Base-by-base conservation (phyloP, 164 flowering plant genomes). In the Vitis cinerea region DNA sequence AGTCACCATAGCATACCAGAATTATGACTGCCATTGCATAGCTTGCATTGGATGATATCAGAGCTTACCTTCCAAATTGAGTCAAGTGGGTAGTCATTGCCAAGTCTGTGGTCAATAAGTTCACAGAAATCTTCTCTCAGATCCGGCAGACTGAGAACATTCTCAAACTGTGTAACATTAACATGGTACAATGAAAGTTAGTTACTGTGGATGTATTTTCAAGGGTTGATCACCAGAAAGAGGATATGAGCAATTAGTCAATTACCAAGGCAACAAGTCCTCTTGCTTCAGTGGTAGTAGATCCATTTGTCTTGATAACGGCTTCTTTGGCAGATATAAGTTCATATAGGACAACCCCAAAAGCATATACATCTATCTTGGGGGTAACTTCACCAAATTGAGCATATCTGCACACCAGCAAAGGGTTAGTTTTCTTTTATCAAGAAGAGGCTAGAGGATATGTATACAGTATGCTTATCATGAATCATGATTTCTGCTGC, bases 361-460 rank as follows among this genome's bases (percentile, higher is more conserved):
- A 94, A 63, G 98, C 98, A 80, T 81, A 93, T 14, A 94, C 97
- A 81, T 94, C 98, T 53, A 88, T 73, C 77, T 90, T 94, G n/a
- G 98, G 85, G 49, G 97, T 86, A 61, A 90, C 90, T 66, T 86
- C 93, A 50, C 98, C 97, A 71, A 81, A 89, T 64, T 83, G 91
- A 56, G 97, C 97, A 80, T 93, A 93, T 74, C 98, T 93, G 79
- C 75, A 81, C 50, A 52, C 50, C 69, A 71, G 19, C 6, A 10
- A 60, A 17, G 53, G 19, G 13, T 15, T 19, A 15, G 6, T 1
- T 23, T 23, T 23, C 27, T 23, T 23, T 23, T 23, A 23, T 23
- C 27, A 23, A 23, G 27, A 23, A 23, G 27, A 23, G 27, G 27
- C 27, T 23, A 23, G 27, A 23, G 27, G 27, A 23, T 23, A 1